Base-by-base conservation (phyloP, 140 eudicot species). In the Flaveria floridana region DNA sequence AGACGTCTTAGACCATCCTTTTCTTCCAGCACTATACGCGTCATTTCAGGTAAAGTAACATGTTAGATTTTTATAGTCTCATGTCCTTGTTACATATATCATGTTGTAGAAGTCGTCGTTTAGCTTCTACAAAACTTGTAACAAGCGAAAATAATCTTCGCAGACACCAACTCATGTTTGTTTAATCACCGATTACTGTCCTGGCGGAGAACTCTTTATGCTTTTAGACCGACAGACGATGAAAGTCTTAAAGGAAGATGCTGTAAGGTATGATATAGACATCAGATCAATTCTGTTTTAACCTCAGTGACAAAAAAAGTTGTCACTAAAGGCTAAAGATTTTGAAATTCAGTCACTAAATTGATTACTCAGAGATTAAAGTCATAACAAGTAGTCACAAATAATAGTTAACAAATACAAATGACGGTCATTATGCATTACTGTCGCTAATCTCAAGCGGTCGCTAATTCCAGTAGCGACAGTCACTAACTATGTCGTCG, bases 121-220 rank as follows among this genome's bases (percentile, higher is more conserved):
- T 34, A 23, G 6, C 23, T 50, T 78, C 61, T 72, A 79, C 51
- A 20, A 51, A 63, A 34, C 12, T 20, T 79, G 25, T 65, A 52
- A 65, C 44, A 55, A 72, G 13, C 7, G 55, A 2, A 50, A 30
- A 23, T 23, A 67, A 59, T 75, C 62, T 72, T 78, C 77, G 85
- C 91, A 94, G 99, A 94, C 99, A 2, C 86, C 82, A 58, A 86
- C 96, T 59, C 99, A 94, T 76, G 86, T 94, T 34, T 90, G 99
- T 79, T 82, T 94, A 79, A 90, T 94, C 81, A 94, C 97, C 14
- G 99, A 94, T 81, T 94, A 94, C 82, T 94, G 82, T 79, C 85
- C 99, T 34, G 99, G 99, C n/a, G 99, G 99, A 56, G 99, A 94
- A 88, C 97, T 94, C 67, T 94, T 94, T 72, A 71, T 86, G 72